Conservation (phyloP, 2,329 filamentous ascomycete species). For the Diaporthe caulivora region DNA sequence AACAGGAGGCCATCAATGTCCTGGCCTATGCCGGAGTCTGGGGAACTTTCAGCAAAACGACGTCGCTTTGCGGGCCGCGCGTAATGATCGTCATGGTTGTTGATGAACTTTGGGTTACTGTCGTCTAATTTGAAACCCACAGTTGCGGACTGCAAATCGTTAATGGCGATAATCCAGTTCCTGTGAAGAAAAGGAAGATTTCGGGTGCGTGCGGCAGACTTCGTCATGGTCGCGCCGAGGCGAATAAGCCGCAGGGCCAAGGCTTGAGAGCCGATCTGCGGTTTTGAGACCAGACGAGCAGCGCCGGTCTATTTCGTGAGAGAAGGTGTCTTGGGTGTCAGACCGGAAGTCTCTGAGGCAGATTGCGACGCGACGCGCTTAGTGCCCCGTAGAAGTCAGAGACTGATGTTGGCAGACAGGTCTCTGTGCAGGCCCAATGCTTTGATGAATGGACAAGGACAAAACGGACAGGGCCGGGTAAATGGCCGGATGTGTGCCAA, state of each 20-base stretch:
- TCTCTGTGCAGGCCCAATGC: neutral
- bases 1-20: conserved; percentile 40
- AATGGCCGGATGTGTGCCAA: neutral
- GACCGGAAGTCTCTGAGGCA: conserved; percentile 7
- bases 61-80: conserved; percentile 63
- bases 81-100: conserved; percentile 50
- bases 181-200: conserved; percentile 67
- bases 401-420: neutral
- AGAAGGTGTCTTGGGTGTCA: conserved; percentile 2
- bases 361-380: conserved; percentile 9
- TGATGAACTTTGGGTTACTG: conserved; percentile 44
- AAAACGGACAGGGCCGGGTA: neutral
- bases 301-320: neutral
- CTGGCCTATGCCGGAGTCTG: conserved; percentile 45
- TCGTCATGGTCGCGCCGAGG: conserved; percentile 58
- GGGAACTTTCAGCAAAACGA: conserved; percentile 57
- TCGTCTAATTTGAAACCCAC: conserved; percentile 52
- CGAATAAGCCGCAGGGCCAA: conserved; percentile 38
- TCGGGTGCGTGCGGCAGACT: conserved; percentile 59
- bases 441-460: neutral
- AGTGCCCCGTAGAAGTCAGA: neutral
- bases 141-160: conserved; percentile 47
- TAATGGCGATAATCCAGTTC: conserved; percentile 64
- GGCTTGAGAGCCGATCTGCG: conserved; percentile 1
- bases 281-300: neutral